A percentile compares a stretch with the other conserved stretches of the same genome.
These are phyloP conservation scores for Bretschneidera sinensis DNA, from an alignment of 345 rosid genomes.

Conservation along the genomic window DNA sequence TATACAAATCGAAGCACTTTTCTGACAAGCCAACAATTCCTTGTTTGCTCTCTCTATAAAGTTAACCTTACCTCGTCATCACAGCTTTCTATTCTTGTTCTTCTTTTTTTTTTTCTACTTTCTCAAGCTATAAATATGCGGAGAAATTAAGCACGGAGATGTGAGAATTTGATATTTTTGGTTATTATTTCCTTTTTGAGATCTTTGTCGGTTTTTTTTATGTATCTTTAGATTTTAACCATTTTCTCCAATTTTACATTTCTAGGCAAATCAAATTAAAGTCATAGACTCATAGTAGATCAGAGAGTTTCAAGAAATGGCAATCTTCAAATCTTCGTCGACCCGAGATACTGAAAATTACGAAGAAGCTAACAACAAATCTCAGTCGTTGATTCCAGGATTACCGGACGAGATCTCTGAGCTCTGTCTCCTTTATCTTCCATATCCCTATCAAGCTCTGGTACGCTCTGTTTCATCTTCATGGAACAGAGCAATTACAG, in stretches of 20 bases:
- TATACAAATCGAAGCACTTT: not conserved
- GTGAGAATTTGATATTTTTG: not conserved
- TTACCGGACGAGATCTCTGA: constrained; percentile 63
- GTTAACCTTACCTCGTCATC: not conserved
- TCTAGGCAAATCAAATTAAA: not conserved
- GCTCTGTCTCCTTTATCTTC: constrained; percentile 61
- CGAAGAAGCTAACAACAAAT: constrained; percentile 6
- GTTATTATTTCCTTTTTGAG: not conserved
- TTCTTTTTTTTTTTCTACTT: not conserved
- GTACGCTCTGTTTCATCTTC: constrained; percentile 59
- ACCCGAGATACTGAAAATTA: not conserved
- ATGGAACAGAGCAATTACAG: constrained; percentile 53
- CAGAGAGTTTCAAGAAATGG: not conserved
- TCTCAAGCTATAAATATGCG: not conserved
- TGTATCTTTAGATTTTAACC: not conserved
- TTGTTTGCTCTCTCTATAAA: not conserved
- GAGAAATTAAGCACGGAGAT: not conserved
- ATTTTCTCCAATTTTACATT: not conserved
- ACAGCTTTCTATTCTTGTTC: not conserved
- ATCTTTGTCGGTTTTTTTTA: not conserved
- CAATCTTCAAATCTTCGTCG: not conserved
- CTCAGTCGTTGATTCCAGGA: constrained; percentile 57
- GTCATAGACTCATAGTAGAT: too few relatives aligned
- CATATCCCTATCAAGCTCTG: constrained; percentile 54
- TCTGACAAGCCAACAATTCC: not conserved